phyloP scores from a whole-genome alignment of 2,329 filamentous ascomycete species.

The Saccharata proteae region DNA sequence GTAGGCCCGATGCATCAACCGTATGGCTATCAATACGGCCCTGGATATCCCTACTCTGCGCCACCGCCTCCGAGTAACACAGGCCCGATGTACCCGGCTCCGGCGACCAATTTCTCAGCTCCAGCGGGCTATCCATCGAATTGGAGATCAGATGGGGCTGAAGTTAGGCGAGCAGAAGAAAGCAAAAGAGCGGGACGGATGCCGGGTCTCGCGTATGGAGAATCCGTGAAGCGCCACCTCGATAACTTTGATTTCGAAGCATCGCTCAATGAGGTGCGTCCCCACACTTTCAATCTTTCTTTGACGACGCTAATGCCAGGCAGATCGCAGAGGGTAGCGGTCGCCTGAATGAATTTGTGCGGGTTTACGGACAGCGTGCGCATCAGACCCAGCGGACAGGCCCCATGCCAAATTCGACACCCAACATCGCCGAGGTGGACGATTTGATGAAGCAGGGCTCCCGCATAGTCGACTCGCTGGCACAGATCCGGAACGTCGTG shows the following conservation, averaged over 20 bases:
- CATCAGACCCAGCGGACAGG: constrained; percentile 38
- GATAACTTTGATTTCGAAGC: constrained; percentile 49
- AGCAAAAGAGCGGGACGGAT: constrained; percentile 23
- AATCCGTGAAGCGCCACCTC: constrained; percentile 50
- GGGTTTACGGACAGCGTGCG: constrained; percentile 36
- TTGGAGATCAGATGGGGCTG: constrained; percentile 26
- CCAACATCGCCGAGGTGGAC: constrained; percentile 37
- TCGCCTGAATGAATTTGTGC: constrained; percentile 36
- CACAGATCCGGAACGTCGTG: constrained; percentile 48
- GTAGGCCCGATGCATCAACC: constrained; percentile 27
- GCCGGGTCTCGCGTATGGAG: constrained; percentile 26
- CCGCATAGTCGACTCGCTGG: constrained; percentile 36
- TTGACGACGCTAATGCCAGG: not conserved
- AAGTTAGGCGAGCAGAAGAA: constrained; percentile 20
- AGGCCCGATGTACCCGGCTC: constrained; percentile 28
- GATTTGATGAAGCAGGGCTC: constrained; percentile 38
- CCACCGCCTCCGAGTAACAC: constrained; percentile 21
- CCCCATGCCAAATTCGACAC: constrained; percentile 36
- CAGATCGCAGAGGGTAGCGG: constrained; percentile 35
- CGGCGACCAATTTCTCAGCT: constrained; percentile 28
- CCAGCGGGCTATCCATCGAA: constrained; percentile 22
- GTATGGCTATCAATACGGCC: constrained; percentile 28
- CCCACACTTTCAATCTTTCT: not conserved
- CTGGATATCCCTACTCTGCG: constrained; percentile 28
- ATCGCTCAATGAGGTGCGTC: constrained; percentile 37